Evolutionary conservation across 345 rosid genomes (phyloP), one percentile per base, ranked within the genome.

Genomic region (Physaria fendleri): DNA sequence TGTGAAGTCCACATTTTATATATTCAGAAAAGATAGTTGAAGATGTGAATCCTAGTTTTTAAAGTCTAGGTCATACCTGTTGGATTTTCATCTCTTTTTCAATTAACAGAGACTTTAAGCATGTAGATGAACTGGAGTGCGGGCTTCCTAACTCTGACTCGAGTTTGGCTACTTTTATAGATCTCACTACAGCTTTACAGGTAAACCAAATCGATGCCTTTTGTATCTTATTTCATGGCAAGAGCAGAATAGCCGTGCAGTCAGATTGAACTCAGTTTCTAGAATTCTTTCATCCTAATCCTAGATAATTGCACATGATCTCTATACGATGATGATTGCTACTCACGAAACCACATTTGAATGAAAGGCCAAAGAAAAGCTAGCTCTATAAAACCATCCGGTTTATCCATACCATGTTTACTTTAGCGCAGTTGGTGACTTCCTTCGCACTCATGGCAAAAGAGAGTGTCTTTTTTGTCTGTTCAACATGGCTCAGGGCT

Each of bases 361-460:
- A 8, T 32, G 41, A 38, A 43, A 59, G 43, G 22, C 42, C 23
- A 59, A 44, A 22, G 39, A 32, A 12, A 22, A 46, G 16, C 34
- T 21, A 22, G 35, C 33, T 23, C 55, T 59, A 38, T 34, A 21
- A 9, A 17, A 11, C 22, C 4, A 21, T 43, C 48, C 27, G 20
- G 15, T 2, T 42, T 20, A 13, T 20, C 7, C 25, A 42, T 81
- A 88, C 98, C 98, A 92, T 81, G 73, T 92, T 92, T 47, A 92
- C 88, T 68, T 77, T 85, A 44, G 98, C 90, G 55, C 75, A 82
- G 81, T 88, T 92, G 14, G 88, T 85, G 50, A 92, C 98, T 77
- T 92, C 96, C 78, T 85, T 92, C 14, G 98, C 98, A 42, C 95
- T 88, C 50, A 78, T 81, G 37, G 98, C 98, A 70, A 92, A 92